Evolutionary conservation across 352 stramenopile genomes (phyloP), one percentile per base, ranked within the genome.

Genomic region (Phytophthora pistaciae): DNA sequence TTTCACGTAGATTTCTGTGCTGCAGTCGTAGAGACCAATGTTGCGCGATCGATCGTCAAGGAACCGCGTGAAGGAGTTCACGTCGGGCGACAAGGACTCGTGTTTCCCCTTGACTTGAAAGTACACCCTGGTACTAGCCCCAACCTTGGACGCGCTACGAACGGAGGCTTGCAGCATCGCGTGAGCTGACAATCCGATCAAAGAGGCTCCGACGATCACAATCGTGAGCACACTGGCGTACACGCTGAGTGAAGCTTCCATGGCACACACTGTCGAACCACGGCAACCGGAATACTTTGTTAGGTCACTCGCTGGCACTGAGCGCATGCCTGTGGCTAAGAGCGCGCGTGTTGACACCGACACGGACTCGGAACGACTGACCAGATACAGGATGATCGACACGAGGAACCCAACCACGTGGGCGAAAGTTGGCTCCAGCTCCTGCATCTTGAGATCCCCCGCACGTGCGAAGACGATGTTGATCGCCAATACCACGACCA

Each of bases 21-120:
- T 81, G 56, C 56, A 67, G 48, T 83, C 76, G 46, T 75, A 83
- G 38, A 78, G 10, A 3, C 63, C 60, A 11, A 36, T 74, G 44
- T 44, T 70, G 16, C 73, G 70, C 0, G 73, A 79, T 58, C 73
- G 76, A 5, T 79, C 73, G 42, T 83, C 76, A 10, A 83, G 63
- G 31, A 81, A 81, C 44, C 73, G 55, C 13, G 70, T 83, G 56
- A 83, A 83, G 5, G 76, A 72, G 63, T 83, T 83, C 16, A 59
- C 14, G n/a, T 52, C 40, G 3, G 66, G 27, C 56, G 36, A 63
- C 29, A 48, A 31, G 3, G 20, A 38, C 33, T 62, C 54, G 21
- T 3, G 27, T 27, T 63, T 62, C 27, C 3, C 5, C 20, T 40
- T 38, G 3, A 46, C 21, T 14, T 27, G 56, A 18, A 59, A 73